Evolutionary conservation across 352 stramenopile species (phyloP).

Genomic region (Globisporangium solare): DNA sequence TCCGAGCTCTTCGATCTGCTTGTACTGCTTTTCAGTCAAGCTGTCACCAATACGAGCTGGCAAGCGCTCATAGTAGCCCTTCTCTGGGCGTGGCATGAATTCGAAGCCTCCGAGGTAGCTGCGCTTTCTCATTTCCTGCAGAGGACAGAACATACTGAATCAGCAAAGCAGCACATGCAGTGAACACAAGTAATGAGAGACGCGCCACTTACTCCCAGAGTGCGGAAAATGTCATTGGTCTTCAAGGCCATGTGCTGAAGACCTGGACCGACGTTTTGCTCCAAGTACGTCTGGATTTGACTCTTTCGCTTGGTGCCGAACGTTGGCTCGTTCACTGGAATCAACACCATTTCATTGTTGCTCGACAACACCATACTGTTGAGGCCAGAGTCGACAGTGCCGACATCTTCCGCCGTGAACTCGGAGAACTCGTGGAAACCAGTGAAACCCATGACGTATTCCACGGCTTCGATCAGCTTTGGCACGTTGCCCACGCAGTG

Average conservation of each 20-base stretch:
- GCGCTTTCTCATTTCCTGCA: conserved; percentile 66
- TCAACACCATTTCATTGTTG: conserved; percentile 91
- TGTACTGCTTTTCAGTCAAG: conserved; percentile 85
- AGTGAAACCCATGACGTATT: conserved; percentile 77
- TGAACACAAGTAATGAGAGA: not conserved
- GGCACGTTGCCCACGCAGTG: conserved; percentile 90
- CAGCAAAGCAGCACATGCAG: conserved; percentile 2
- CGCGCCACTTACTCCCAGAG: conserved; percentile 42
- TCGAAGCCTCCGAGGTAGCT: conserved; percentile 74
- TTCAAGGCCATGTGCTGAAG: conserved; percentile 97
- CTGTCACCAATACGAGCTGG: conserved; percentile 70
- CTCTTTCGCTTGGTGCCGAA: conserved; percentile 91
- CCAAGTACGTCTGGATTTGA: conserved; percentile 95
- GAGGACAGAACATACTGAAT: not conserved
- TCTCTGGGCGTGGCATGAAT: conserved; percentile 82
- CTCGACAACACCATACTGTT: conserved; percentile 94
- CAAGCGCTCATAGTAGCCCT: conserved; percentile 90
- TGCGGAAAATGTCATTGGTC: conserved; percentile 95
- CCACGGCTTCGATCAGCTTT: conserved; percentile 79
- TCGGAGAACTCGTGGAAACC: conserved; percentile 93
- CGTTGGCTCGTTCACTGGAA: conserved; percentile 95
- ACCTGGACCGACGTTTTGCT: conserved; percentile 93
- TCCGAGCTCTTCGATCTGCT: conserved; percentile 90
- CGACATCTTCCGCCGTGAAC: conserved; percentile 93
- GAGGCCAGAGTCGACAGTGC: conserved; percentile 92